phyloP scores from a whole-genome alignment of 352 stramenopile genomes.

The Globisporangium recalcitrans region DNA sequence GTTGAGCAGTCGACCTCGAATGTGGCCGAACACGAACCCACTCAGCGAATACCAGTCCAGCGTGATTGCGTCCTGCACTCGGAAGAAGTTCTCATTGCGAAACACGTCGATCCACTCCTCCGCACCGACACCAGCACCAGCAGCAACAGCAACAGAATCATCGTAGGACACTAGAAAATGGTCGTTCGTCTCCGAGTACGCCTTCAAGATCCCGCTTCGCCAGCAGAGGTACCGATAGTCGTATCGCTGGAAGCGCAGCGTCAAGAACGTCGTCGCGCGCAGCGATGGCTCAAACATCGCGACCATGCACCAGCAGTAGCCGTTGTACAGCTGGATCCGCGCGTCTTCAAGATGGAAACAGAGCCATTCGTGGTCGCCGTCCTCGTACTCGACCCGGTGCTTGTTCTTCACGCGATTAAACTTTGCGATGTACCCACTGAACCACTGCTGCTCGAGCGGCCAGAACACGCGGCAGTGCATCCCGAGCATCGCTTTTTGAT shows the following conservation, averaged over 20 bases:
- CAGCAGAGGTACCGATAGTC: conserved; percentile 43
- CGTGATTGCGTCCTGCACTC: conserved; percentile 54
- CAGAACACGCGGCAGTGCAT: conserved; percentile 63
- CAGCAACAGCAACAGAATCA: conserved; percentile 11
- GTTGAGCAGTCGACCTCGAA: conserved; percentile 36
- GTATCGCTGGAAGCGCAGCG: conserved; percentile 46
- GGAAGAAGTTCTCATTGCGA: conserved; percentile 45
- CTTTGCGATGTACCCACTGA: conserved; percentile 40
- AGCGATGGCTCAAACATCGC: conserved; percentile 53
- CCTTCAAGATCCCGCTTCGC: conserved; percentile 38
- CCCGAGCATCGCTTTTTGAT: conserved; percentile 50
- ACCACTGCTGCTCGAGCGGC: conserved; percentile 76
- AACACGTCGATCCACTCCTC: conserved; percentile 67
- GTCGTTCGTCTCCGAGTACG: conserved; percentile 50
- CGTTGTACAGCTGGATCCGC: conserved; percentile 66
- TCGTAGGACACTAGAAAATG: conserved; percentile 57
- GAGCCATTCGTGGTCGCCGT: conserved; percentile 77
- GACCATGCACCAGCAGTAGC: conserved; percentile 67
- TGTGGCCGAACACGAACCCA: conserved; percentile 58
- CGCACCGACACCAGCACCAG: neutral
- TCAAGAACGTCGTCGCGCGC: conserved; percentile 42
- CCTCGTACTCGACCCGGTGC: conserved; percentile 67
- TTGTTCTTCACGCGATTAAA: conserved; percentile 65
- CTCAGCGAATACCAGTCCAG: conserved; percentile 65
- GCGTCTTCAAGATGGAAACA: conserved; percentile 30